Evolutionary conservation across 768 basidiomycete genomes (phyloP).

Genomic region (Naganishia friedmannii): DNA sequence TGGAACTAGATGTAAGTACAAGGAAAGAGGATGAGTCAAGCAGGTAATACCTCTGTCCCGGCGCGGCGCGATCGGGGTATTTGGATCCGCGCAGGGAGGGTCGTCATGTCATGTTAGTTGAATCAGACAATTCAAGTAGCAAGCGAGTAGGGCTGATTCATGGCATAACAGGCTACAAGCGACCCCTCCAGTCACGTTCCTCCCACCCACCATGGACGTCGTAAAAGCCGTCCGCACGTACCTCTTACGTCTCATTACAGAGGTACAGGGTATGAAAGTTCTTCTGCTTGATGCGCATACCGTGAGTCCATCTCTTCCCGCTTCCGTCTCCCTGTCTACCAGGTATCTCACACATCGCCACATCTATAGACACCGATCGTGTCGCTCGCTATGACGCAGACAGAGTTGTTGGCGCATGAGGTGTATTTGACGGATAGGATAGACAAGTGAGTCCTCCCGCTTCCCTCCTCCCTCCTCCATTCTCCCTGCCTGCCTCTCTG

Average conservation of each 20-base stretch:
- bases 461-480: neutral
- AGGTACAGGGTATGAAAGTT: slow-evolving; percentile 88
- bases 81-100: neutral
- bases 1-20: neutral
- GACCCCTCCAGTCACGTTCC: too few relatives aligned
- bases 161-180: too few relatives aligned
- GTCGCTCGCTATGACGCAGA: slow-evolving; percentile 89
- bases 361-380: slow-evolving; percentile 76
- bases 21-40: too few relatives aligned
- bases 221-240: slow-evolving; percentile 93
- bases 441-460: slow-evolving; percentile 65
- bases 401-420: slow-evolving; percentile 85
- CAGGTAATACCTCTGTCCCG: too few relatives aligned
- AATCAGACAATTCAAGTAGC: too few relatives aligned
- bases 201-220: slow-evolving; percentile 71
- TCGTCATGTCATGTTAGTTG: neutral
- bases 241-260: slow-evolving; percentile 79
- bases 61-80: neutral
- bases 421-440: slow-evolving; percentile 97
- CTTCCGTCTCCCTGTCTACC: neutral
- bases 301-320: slow-evolving; percentile 57
- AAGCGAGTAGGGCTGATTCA: too few relatives aligned
- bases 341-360: neutral
- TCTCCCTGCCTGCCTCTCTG: neutral
- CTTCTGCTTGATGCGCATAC: slow-evolving; percentile 91